Conservation (phyloP, 768 basidiomycete species). For the Rhizopogon salebrosus region DNA sequence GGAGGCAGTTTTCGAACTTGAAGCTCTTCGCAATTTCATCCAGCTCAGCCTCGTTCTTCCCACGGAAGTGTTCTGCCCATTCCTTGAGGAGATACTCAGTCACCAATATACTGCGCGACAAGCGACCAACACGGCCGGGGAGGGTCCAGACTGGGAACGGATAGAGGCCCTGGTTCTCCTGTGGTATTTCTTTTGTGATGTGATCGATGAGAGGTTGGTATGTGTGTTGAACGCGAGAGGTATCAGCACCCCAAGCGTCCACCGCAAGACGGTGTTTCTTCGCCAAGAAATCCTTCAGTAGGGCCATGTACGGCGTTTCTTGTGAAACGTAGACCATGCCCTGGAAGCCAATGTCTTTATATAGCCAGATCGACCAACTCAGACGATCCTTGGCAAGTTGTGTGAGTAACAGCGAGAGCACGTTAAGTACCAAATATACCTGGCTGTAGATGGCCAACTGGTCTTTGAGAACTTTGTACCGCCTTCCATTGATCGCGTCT, state of each 20-base stretch:
- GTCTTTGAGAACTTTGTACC: slow-evolving; percentile 66
- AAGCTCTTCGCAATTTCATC: slow-evolving; percentile 76
- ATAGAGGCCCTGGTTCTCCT: slow-evolving; percentile 50
- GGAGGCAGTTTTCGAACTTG: slow-evolving; percentile 61
- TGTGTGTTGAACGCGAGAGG: slow-evolving; percentile 44
- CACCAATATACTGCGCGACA: slow-evolving; percentile 64
- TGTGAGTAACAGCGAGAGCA: neutral
- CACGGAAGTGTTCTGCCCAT: slow-evolving; percentile 67
- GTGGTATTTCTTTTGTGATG: slow-evolving; percentile 50
- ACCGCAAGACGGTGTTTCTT: slow-evolving; percentile 76
- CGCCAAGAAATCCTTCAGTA: slow-evolving; percentile 62
- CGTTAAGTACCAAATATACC: slow-evolving; percentile 22
- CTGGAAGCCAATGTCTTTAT: slow-evolving; percentile 84
- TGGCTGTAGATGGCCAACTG: slow-evolving; percentile 70
- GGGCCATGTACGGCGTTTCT: slow-evolving; percentile 66
- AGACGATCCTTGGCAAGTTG: slow-evolving; percentile 42
- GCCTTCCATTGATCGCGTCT: slow-evolving; percentile 57
- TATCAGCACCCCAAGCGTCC: slow-evolving; percentile 78
- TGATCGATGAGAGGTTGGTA: slow-evolving; percentile 66
- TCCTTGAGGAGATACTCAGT: slow-evolving; percentile 68
- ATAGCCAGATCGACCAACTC: slow-evolving; percentile 85
- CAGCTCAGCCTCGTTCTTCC: slow-evolving; percentile 53
- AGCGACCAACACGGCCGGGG: slow-evolving; percentile 45
- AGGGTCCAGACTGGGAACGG: slow-evolving; percentile 63
- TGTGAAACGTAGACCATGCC: slow-evolving; percentile 75